Base-by-base conservation (phyloP, 192 early-diverging fungal genomes). In the Backusella circina region DNA sequence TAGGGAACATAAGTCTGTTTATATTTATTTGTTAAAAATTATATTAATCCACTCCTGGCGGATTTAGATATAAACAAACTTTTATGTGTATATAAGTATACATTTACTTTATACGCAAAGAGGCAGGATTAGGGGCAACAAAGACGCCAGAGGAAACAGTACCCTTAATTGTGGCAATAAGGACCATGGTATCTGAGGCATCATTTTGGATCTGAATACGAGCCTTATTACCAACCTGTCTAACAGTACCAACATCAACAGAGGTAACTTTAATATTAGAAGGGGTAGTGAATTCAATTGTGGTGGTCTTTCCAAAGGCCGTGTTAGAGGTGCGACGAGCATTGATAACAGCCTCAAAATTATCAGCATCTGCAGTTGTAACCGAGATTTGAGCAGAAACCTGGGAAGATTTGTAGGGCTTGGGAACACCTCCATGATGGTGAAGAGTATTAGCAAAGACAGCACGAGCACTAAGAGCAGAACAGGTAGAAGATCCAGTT, bases 341-440 rank as follows among this genome's bases (percentile, higher is more conserved):
- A 69, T 74, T 78, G 23, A 78, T 61, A 13, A 74, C 66, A 4
- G 65, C 38, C 36, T 44, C 26, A 23, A 67, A 78, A 21, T 2
- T 50, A 12, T 28, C 15, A 12, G 36, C 18, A 44, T 32, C 12
- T 36, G 65, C 28, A 39, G 41, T 67, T 8, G 35, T 26, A 13
- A 78, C 72, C 0, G 66, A 57, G 2, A 78, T 32, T 41, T 78
- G 72, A 21, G 77, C 65, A 33, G 44, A 32, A 18, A 77, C 76
- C 16, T 67, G 61, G 67, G 35, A 38, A 36, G 51, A 5, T 2
- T 23, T 67, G 16, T 77, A 77, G 36, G 76, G 70, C 64, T 67
- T 66, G 15, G 76, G 76, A 68, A 54, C 13, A 9, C 38, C 21
- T 10, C 69, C 69, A 5, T 70, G 38, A 13, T 13, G 32, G 23